Evolutionary conservation across 2,329 filamentous ascomycete genomes (phyloP).

Genomic region (Hypoxylon sp.): DNA sequence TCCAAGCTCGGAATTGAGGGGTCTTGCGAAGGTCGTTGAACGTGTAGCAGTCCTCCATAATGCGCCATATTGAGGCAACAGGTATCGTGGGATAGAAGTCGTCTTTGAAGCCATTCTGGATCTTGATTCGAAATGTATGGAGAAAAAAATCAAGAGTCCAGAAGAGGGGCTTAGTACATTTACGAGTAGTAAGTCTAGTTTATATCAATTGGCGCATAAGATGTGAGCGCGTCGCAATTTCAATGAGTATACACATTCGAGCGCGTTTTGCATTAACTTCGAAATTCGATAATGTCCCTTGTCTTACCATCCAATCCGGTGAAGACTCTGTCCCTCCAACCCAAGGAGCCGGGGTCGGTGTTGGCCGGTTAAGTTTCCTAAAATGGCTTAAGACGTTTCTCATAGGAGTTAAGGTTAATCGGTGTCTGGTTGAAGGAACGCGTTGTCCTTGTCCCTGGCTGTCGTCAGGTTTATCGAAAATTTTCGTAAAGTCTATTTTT

Average conservation of each 20-base stretch:
- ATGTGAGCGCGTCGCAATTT: slow-evolving; percentile 32
- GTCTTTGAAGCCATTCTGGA: slow-evolving; percentile 61
- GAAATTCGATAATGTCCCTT: slow-evolving; percentile 28
- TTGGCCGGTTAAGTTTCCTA: slow-evolving; percentile 26
- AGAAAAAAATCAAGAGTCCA: slow-evolving; percentile 12
- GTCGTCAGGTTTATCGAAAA: slow-evolving; percentile 37
- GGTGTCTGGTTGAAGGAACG: slow-evolving; percentile 9
- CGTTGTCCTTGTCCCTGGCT: slow-evolving; percentile 19
- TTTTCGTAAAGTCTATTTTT: slow-evolving; percentile 26
- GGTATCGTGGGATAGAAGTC: slow-evolving; percentile 74
- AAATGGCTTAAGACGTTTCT: slow-evolving; percentile 25
- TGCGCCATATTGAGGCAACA: slow-evolving; percentile 73
- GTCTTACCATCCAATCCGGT: slow-evolving; percentile 38
- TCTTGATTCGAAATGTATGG: slow-evolving; percentile 1
- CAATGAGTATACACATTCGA: background rate
- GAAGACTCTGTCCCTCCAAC: slow-evolving; percentile 17
- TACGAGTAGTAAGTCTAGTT: slow-evolving; percentile 6
- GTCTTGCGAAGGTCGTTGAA: slow-evolving; percentile 49
- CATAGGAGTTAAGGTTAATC: slow-evolving; percentile 19
- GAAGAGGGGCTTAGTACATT: background rate
- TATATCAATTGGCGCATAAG: slow-evolving; percentile 26
- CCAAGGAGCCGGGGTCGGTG: slow-evolving; percentile 28
- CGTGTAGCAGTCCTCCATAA: slow-evolving; percentile 66
- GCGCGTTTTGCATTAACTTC: slow-evolving; percentile 43
- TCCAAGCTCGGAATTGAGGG: slow-evolving; percentile 49